Evolutionary conservation across 1,139 yeast genomes (phyloP).

Genomic region (Hansenula sp.): DNA sequence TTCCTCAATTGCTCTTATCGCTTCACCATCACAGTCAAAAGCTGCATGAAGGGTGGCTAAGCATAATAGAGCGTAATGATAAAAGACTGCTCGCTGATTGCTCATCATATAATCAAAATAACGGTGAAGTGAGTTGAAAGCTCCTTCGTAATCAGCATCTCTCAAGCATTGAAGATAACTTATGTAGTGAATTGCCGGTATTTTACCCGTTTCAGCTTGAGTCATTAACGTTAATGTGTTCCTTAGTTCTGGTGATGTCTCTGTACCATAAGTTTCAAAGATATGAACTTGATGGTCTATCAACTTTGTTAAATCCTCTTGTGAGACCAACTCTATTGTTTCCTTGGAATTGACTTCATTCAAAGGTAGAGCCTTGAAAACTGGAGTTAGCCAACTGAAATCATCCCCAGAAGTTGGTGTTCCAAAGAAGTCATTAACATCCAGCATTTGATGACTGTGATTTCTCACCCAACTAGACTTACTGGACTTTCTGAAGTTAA

Average conservation of each 20-base stretch:
- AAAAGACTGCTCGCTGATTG: conserved; percentile 55
- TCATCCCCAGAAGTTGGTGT: conserved; percentile 15
- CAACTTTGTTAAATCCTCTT: conserved; percentile 47
- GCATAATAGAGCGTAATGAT: conserved; percentile 79
- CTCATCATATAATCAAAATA: conserved; percentile 87
- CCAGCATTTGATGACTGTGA: not conserved
- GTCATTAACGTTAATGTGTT: conserved; percentile 46
- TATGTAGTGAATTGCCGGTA: conserved; percentile 64
- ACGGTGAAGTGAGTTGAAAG: conserved; percentile 69
- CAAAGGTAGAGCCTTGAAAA: not conserved
- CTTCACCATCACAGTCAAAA: conserved; percentile 71
- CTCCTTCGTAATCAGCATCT: conserved; percentile 64
- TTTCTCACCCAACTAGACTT: conserved; percentile 8
- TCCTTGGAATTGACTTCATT: not conserved
- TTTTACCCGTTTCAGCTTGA: conserved; percentile 44
- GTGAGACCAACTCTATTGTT: conserved; percentile 37
- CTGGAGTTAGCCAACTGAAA: not conserved
- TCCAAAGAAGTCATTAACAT: conserved; percentile 17
- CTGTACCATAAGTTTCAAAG: conserved; percentile 50
- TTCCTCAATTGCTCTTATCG: conserved; percentile 77
- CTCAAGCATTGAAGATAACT: conserved; percentile 60
- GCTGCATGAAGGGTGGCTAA: conserved; percentile 75
- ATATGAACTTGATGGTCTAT: conserved; percentile 54
- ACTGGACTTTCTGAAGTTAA: conserved; percentile 42
- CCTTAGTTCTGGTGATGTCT: conserved; percentile 43